These are phyloP conservation scores for Melocanna baccifera DNA, from an alignment of 176 grass and related monocot species.

Conservation along the genomic window DNA sequence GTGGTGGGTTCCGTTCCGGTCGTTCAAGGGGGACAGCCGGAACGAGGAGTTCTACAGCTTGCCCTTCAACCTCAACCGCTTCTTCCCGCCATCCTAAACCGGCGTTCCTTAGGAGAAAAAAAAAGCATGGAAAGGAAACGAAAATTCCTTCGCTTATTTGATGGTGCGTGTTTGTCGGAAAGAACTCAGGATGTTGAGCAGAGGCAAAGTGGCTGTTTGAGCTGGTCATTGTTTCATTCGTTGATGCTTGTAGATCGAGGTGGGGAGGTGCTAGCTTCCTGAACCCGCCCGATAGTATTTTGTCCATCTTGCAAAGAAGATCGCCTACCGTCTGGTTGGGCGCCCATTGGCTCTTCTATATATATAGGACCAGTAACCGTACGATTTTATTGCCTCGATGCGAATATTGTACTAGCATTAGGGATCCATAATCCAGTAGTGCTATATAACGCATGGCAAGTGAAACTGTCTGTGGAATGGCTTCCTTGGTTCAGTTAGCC, in stretches of 20 bases:
- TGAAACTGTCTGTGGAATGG: too few species aligned
- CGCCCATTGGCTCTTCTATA: too few species aligned
- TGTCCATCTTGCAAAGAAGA: conserved; percentile 16
- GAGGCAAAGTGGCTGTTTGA: conserved; percentile 16
- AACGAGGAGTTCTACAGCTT: conserved; percentile 99
- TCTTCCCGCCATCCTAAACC: conserved; percentile 79
- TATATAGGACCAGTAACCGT: too few species aligned
- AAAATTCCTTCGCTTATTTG: not conserved
- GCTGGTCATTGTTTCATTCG: conserved; percentile 28
- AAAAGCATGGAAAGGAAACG: not conserved
- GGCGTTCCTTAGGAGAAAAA: not conserved
- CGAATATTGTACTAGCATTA: too few species aligned
- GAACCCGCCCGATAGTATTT: not conserved
- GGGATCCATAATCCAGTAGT: too few species aligned
- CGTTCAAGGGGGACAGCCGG: conserved; percentile 87
- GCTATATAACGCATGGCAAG: too few species aligned
- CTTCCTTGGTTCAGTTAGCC: too few species aligned
- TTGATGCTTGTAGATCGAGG: conserved; percentile 4
- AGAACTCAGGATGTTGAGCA: conserved; percentile 56
- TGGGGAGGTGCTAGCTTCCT: not conserved
- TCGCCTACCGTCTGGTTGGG: not conserved
- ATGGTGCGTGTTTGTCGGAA: not conserved
- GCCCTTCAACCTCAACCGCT: conserved; percentile 95
- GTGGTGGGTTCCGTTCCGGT: conserved; percentile 81
- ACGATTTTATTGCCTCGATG: too few species aligned